phyloP scores from a whole-genome alignment of 2,329 filamentous ascomycete species.

The Scleromitrula shiraiana region DNA sequence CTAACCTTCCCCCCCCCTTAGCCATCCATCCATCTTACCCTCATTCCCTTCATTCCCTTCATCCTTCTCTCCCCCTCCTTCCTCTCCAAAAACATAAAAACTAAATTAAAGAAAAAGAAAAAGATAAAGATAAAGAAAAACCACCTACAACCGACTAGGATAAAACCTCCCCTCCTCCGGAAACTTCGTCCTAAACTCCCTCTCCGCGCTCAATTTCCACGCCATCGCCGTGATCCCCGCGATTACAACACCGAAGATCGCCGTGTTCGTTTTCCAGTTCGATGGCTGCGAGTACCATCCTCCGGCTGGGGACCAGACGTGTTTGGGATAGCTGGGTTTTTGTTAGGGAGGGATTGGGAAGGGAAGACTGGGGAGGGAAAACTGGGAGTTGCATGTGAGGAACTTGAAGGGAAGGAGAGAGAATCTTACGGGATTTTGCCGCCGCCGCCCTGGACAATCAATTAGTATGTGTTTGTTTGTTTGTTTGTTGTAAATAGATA shows the following conservation, averaged over 20 bases:
- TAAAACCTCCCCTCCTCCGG: conserved; percentile 72
- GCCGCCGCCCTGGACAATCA: conserved; percentile 68
- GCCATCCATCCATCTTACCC: background rate
- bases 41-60: conserved; percentile 22
- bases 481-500: too few relatives aligned
- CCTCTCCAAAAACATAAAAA: too few relatives aligned
- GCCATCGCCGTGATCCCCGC: conserved; percentile 58
- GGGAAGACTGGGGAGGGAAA: conserved; percentile 18
- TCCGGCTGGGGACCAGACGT: conserved; percentile 97
- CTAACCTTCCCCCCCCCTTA: background rate
- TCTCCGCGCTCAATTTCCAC: conserved; percentile 66
- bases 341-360: conserved; percentile 12
- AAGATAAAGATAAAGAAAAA: too few relatives aligned
- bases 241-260: conserved; percentile 61
- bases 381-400: too few relatives aligned
- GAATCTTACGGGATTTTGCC: conserved; percentile 60
- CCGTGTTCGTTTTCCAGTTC: conserved; percentile 94
- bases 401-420: conserved; percentile 5
- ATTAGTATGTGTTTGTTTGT: too few relatives aligned
- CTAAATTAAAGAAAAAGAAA: too few relatives aligned
- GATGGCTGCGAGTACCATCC: conserved; percentile 93
- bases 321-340: conserved; percentile 77
- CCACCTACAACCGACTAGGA: conserved; percentile 71
- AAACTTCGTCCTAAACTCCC: conserved; percentile 66
- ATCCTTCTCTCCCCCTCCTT: background rate